Evolutionary conservation across 352 stramenopile species (phyloP).

Genomic region (Globisporangium heterothallicum): DNA sequence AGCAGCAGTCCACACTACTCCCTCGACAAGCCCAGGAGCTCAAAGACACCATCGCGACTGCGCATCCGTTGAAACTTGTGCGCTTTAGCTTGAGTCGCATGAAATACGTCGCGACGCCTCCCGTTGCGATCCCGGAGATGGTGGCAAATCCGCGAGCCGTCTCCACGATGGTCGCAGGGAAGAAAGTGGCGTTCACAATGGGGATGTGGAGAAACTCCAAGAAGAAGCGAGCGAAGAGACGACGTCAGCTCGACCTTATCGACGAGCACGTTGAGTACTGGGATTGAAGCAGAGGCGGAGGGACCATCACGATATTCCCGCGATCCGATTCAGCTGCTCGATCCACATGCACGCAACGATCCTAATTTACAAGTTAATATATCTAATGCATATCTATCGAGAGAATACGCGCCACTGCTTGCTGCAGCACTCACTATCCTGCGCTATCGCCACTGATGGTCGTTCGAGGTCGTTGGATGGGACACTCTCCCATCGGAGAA

Average conservation of each 20-base stretch:
- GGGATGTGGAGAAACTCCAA: not conserved
- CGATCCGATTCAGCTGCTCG: no score
- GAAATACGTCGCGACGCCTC: conserved; percentile 7
- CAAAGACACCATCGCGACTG: conserved; percentile 5
- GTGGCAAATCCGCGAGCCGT: not conserved
- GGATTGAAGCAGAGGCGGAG: not conserved
- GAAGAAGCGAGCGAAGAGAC: not conserved
- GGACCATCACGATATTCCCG: no score
- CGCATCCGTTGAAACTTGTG: conserved; percentile 3
- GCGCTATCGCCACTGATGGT: no score
- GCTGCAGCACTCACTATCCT: no score
- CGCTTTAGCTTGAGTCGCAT: conserved; percentile 10
- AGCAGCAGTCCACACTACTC: no score
- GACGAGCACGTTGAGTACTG: conserved; percentile 7
- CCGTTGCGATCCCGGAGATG: conserved; percentile 5
- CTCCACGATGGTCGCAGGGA: not conserved
- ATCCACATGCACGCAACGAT: no score
- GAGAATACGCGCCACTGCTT: no score
- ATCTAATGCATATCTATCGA: no score
- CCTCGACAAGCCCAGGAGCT: conserved; percentile 9
- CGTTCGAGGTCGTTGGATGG: no score
- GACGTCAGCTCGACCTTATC: not conserved
- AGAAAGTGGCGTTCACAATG: conserved; percentile 4
- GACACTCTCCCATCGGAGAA: no score
- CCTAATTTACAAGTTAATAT: no score